Evolutionary conservation across 2,329 filamentous ascomycete species (phyloP).

Genomic region (Monilinia vaccinii-corymbosi): DNA sequence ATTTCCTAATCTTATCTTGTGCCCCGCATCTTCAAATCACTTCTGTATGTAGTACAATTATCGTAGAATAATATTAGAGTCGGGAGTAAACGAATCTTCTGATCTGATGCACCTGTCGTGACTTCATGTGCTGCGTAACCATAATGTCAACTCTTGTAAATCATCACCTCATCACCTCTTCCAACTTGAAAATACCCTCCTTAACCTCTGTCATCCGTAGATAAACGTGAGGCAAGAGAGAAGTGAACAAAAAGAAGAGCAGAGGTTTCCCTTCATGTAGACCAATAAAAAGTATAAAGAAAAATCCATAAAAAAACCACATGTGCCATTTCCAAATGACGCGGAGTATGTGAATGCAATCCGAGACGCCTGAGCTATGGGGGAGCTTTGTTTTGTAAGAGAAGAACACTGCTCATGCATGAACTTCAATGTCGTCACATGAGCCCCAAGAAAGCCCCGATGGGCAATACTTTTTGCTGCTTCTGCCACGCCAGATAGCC

Average conservation of each 20-base stretch:
- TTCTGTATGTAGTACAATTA: background rate
- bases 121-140: constrained; percentile 5
- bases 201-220: background rate
- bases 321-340: constrained; percentile 11
- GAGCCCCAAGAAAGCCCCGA: constrained; percentile 6
- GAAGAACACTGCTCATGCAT: constrained; percentile 21
- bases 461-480: background rate
- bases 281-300: constrained; percentile 7
- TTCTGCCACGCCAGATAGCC: background rate
- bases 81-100: background rate
- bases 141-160: background rate
- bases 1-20: background rate
- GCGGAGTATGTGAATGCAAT: constrained; percentile 13
- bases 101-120: constrained; percentile 7
- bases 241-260: background rate
- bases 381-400: constrained; percentile 23
- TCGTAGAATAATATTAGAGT: background rate
- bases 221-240: background rate
- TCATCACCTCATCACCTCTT: background rate
- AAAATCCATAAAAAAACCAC: constrained; percentile 1
- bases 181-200: background rate
- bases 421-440: constrained; percentile 24
- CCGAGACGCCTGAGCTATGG: constrained; percentile 22
- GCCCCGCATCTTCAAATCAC: background rate
- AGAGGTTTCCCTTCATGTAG: background rate